Base-by-base conservation (phyloP, 2,329 filamentous ascomycete species). In the Sordariomycetes sp. region DNA sequence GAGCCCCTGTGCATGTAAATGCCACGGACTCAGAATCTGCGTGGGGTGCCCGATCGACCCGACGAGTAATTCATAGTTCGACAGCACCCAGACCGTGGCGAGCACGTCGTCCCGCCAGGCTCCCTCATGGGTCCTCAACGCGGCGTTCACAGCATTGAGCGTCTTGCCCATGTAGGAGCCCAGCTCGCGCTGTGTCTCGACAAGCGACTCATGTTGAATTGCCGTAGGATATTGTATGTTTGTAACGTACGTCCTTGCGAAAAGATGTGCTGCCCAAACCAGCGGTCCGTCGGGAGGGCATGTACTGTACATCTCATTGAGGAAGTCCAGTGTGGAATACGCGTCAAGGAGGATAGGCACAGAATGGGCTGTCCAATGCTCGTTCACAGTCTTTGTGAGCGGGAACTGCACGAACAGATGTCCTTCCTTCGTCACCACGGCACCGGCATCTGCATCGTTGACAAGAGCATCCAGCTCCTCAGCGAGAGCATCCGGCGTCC, bases 331-430 rank as follows among this genome's bases (percentile, higher is more conserved):
- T 3, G 50, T 44, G 4, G 50, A 50, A 34, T 63, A 63, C 28
- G 59, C 50, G 31, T 56, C 51, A 15, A 63, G 50, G 2, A 63
- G 41, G 15, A 63, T 58, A 4, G 59, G 58, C 4, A 63, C 44
- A 0, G 59, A 61, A 24, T 60, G 53, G 3, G 44, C 34, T 5
- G 54, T 60, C 59, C 59, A 63, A 30, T 61, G 54, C 35, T 62
- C 50, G 12, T 39, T 42, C 18, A 63, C 26, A 5, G 47, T 43
- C 21, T 40, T 42, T 12, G 31, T 33, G 18, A 49, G 33, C 39
- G 46, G 8, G 44, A 35, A 21, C 35, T 15, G 11, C 41, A 36
- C 28, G 26, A 11, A 14, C 4, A 25, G 14, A 14, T 10, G 11
- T 4, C 23, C 23, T n/a, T n/a, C n/a, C n/a, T n/a, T n/a, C n/a